Base-by-base conservation (phyloP, 345 rosid genomes). In the Euphorbia pulcherrima region DNA sequence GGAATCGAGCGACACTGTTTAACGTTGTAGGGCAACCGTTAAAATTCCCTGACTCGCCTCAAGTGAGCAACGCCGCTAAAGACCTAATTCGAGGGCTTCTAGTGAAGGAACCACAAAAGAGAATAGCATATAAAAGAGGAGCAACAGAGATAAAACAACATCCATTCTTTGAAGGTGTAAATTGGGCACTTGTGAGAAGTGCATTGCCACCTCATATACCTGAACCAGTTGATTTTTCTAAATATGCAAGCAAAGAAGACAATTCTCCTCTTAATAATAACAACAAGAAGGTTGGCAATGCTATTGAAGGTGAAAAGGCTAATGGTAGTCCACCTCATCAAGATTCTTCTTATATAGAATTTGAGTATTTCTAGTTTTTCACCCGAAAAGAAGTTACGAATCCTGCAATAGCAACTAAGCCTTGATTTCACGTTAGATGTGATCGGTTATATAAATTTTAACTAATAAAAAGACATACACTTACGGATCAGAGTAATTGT, bases 61-160 rank as follows among this genome's bases (percentile, higher is more conserved):
- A 81, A 14, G 93, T 83, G 3, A 90, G 96, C 51, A 72, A 73
- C 6, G 78, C 73, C 39, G 90, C 97, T 12, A 81, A 96, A 11
- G 98, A 92, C 74, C 83, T 92, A 2, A 92, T 92, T 57, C 73
- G 85, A 62, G 96, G 97, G 0, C 82, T 92, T 18, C 64, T 92
- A 20, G 85, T 88, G 0, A 90, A 92, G 57, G 98, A 92, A 40
- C 98, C 97, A 0, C 87, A 87, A 8, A 92, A 90, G 58, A 72
- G 96, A 11, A 86, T 92, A 26, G 93, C 97, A 3, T 87, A 86
- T 54, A 88, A 80, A 75, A 82, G 97, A 63, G 98, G 96, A 2
- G 98, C 97, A 18, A 92, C 98, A 2, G 96, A 92, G 73, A 88
- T 92, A 3, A 92, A 90, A 62, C 98, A 92, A 48, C 96, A 90